These are phyloP conservation scores for Paxillus rubicundulus DNA, from an alignment of 768 basidiomycete species.

Conservation along the genomic window DNA sequence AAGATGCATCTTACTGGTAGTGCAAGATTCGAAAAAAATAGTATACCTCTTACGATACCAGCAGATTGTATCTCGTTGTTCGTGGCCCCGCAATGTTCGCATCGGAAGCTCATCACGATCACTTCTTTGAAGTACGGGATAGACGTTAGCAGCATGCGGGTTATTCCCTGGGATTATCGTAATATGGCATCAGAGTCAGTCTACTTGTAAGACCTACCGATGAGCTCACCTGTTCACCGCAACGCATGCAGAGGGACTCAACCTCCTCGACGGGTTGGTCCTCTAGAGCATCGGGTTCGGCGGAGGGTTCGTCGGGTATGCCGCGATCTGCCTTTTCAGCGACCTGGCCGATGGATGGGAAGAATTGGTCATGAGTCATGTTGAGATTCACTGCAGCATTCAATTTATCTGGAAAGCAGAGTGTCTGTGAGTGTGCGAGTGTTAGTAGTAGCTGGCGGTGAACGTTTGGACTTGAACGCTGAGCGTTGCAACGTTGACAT, in stretches of 20 bases:
- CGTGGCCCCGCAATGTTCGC: conserved; percentile 82
- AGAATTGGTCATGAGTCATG: conserved; percentile 38
- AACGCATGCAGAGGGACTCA: conserved; percentile 92
- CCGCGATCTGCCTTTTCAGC: conserved; percentile 50
- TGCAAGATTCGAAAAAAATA: background rate
- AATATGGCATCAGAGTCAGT: conserved; percentile 5
- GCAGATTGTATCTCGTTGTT: conserved; percentile 98
- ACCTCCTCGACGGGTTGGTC: conserved; percentile 71
- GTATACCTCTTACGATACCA: conserved; percentile 76
- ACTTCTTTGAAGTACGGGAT: conserved; percentile 96
- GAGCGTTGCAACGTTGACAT: too few relatives aligned
- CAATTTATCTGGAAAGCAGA: too few relatives aligned
- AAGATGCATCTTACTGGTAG: background rate
- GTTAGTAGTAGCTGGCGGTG: too few relatives aligned
- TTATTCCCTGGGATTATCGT: conserved; percentile 64
- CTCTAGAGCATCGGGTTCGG: conserved; percentile 37
- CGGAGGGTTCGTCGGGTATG: conserved; percentile 25
- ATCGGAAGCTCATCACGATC: conserved; percentile 94
- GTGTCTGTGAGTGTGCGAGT: too few relatives aligned
- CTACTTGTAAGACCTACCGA: background rate
- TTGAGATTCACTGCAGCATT: too few relatives aligned
- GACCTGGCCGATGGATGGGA: conserved; percentile 57
- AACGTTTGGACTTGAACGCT: too few relatives aligned
- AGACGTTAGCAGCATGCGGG: conserved; percentile 83
- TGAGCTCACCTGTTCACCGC: conserved; percentile 77